Base-by-base conservation (phyloP, 805 yeast genomes). In the Teunomyces barrocoloradensis region DNA sequence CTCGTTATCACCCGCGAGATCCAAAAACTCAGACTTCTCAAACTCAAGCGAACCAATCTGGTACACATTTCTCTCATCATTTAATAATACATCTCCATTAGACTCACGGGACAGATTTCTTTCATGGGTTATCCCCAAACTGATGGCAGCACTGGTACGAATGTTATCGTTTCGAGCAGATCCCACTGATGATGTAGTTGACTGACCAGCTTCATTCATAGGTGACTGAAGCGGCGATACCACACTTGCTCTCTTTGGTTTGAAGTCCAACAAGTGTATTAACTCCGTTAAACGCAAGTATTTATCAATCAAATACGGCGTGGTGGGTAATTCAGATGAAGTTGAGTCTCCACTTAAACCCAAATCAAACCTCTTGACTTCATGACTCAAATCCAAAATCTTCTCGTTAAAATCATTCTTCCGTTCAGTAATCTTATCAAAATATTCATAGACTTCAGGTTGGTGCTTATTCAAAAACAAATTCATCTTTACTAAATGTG, bases 401-500 rank as follows among this genome's bases (percentile, higher is more conserved):
- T 79, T 84, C 35, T 79, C 80, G 43, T 77, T 77, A 59, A 84
- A 84, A 55, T 84, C 92, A 56, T 84, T 66, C 55, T 81, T 84
- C 46, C 87, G 70, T 4, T 84, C 83, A 0, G 96, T 85, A 27
- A 91, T 75, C 49, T 79, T 80, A 58, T 82, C 88, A 55, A 86
- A 79, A 66, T 88, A 92, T 13, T 80, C 81, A n/a, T 73, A 57
- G 6, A 90, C 66, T 54, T 87, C 88, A 0, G 55, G 65, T 44
- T 75, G 75, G 56, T 85, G 84, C 12, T 68, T 71, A 2, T 73
- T 70, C 17, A 92, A 73, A 55, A 92, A 90, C 1, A 58, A 58
- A 63, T 94, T 92, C 81, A 92, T 76, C 29, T 69, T 72, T 15
- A 78, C 71, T 66, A 92, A 71, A 73, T 85, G 89, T 0, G 94